phyloP scores from a whole-genome alignment of 2,329 filamentous ascomycete species.

The Plenodomus biglobosus region DNA sequence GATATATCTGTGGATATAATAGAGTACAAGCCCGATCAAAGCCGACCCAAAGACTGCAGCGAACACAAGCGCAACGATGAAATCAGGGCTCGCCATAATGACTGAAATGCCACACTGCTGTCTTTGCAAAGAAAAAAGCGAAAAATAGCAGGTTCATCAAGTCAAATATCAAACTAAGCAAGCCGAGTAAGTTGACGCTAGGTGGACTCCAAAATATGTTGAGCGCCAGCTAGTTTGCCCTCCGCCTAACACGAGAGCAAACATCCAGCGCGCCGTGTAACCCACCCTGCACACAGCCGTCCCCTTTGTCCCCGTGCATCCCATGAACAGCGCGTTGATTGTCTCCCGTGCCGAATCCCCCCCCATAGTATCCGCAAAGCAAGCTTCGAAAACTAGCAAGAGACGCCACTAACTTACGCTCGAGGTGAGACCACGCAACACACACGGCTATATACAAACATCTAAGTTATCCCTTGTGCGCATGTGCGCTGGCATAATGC shows the following conservation, averaged over 20 bases:
- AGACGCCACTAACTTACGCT: too few relatives aligned
- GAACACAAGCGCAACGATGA: constrained; percentile 22
- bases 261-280: constrained; percentile 3
- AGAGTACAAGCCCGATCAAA: constrained; percentile 21
- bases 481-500: too few relatives aligned
- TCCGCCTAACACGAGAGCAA: constrained; percentile 3
- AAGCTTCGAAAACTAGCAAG: too few relatives aligned
- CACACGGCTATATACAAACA: too few relatives aligned
- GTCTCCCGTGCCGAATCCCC: background rate
- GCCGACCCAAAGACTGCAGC: constrained; percentile 23
- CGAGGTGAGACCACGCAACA: too few relatives aligned
- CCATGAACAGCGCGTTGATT: background rate
- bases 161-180: background rate
- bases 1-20: constrained; percentile 21
- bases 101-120: too few relatives aligned
- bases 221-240: constrained; percentile 7
- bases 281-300: constrained; percentile 1
- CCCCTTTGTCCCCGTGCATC: background rate
- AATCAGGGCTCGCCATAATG: constrained; percentile 15
- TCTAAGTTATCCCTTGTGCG: too few relatives aligned
- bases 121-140: too few relatives aligned
- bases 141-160: background rate
- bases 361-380: too few relatives aligned
- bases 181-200: too few relatives aligned
- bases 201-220: background rate